Evolutionary conservation across 225 moss, liverwort and hornwort species (phyloP).

Genomic region (Polytrichum formosum): DNA sequence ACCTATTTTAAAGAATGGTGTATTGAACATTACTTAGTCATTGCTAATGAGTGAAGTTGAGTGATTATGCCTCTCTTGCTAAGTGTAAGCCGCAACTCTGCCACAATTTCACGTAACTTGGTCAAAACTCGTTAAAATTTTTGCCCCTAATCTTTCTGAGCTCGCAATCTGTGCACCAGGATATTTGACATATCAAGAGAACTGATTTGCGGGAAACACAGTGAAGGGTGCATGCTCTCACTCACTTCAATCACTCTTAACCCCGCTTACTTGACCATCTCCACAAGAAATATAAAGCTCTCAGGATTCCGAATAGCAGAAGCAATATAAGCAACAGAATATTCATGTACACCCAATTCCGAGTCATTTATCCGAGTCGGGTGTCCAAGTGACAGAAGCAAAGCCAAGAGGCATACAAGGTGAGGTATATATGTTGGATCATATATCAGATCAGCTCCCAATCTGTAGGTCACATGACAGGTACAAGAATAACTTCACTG

Average conservation of each 20-base stretch:
- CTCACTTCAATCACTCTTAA: constrained; percentile 65
- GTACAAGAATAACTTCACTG: too few relatives aligned
- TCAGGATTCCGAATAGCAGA: constrained; percentile 69
- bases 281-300: constrained; percentile 51
- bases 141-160: constrained; percentile 32
- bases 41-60: too few relatives aligned
- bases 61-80: too few relatives aligned
- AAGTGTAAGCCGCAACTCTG: too few relatives aligned
- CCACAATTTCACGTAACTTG: too few relatives aligned
- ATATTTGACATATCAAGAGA: constrained; percentile 51
- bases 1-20: too few relatives aligned
- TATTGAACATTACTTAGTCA: too few relatives aligned
- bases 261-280: constrained; percentile 40
- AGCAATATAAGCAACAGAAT: constrained; percentile 71
- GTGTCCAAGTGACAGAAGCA: constrained; percentile 44
- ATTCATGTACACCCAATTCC: constrained; percentile 35
- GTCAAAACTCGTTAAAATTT: too few relatives aligned
- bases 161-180: constrained; percentile 56
- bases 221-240: constrained; percentile 31
- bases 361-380: constrained; percentile 14
- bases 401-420: constrained; percentile 53
- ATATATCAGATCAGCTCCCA: constrained; percentile 86
- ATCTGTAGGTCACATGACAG: constrained; percentile 29
- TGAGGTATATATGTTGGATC: constrained; percentile 61
- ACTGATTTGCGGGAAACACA: constrained; percentile 44